Conservation (phyloP, 208 protist species). For the Trichomonas tenax region DNA sequence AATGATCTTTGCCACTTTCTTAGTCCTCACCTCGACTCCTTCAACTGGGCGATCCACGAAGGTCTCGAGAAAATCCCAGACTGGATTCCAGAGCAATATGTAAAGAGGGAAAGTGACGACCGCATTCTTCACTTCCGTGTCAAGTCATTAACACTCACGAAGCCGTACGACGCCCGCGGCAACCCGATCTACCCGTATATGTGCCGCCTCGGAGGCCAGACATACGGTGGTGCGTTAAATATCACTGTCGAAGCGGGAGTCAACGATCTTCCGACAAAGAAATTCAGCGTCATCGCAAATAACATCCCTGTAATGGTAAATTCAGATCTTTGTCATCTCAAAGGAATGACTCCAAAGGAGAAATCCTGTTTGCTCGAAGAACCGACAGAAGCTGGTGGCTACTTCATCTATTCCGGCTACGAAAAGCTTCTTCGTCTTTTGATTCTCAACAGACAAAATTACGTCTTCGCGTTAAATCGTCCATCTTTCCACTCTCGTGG, state of each 20-base stretch:
- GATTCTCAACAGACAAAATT: slow-evolving; percentile 74
- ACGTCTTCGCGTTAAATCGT: slow-evolving; percentile 68
- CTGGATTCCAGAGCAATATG: not conserved
- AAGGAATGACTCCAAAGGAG: not conserved
- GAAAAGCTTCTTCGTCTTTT: slow-evolving; percentile 89
- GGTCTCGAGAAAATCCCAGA: not conserved
- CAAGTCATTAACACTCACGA: not conserved
- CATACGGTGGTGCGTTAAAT: not conserved
- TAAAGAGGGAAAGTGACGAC: not conserved
- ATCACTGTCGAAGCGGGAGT: not conserved
- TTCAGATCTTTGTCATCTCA: not conserved
- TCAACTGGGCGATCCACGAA: not conserved
- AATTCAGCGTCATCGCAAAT: not conserved
- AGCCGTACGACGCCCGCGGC: not conserved
- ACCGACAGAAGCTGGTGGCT: slow-evolving; percentile 21
- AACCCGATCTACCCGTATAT: not conserved
- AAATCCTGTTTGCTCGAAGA: not conserved
- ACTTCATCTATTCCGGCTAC: slow-evolving; percentile 92
- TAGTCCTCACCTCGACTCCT: not conserved
- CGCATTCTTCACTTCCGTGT: not conserved
- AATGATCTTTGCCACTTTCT: slow-evolving; percentile 18
- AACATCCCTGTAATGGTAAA: slow-evolving; percentile 16
- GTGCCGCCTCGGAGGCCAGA: not conserved
- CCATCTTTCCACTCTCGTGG: slow-evolving; percentile 68
- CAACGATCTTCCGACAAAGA: not conserved